These are phyloP conservation scores for Zymoseptoria passerinii DNA, from an alignment of 2,329 filamentous ascomycete genomes.

Conservation along the genomic window DNA sequence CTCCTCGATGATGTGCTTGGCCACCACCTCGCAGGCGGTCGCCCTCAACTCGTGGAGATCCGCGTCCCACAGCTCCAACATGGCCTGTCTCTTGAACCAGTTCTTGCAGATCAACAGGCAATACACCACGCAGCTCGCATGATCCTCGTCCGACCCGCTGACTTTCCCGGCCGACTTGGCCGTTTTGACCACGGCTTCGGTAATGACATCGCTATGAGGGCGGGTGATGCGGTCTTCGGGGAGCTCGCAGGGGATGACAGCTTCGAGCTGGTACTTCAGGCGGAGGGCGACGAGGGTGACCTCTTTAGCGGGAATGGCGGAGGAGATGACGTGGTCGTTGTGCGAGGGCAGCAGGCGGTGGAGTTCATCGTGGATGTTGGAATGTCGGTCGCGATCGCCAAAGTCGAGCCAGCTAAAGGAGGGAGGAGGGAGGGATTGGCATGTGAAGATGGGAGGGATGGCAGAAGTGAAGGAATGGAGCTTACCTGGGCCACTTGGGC, in stretches of 20 bases:
- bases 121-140: constrained; percentile 74
- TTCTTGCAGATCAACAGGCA: constrained; percentile 65
- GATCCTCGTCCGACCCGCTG: constrained; percentile 39
- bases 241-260: constrained; percentile 83
- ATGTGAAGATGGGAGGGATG: not conserved
- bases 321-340: constrained; percentile 47
- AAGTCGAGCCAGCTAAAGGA: constrained; percentile 12
- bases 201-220: constrained; percentile 81
- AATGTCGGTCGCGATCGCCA: constrained; percentile 32
- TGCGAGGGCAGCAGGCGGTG: constrained; percentile 54
- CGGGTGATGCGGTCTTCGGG: constrained; percentile 65
- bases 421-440: not conserved
- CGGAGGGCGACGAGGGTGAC: constrained; percentile 86
- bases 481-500: constrained; percentile 5
- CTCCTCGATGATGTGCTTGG: constrained; percentile 75
- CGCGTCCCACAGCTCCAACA: constrained; percentile 83
- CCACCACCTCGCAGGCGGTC: constrained; percentile 80
- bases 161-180: constrained; percentile 65
- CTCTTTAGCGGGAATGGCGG: constrained; percentile 64
- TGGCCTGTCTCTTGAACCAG: constrained; percentile 73
- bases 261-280: constrained; percentile 82
- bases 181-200: constrained; percentile 65
- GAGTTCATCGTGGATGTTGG: constrained; percentile 35
- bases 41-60: constrained; percentile 73
- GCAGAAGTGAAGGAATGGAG: not conserved